Evolutionary conservation across 257 asterid species (phyloP), one percentile per base, ranked within the genome.

Genomic region (Penstemon newberryi): DNA sequence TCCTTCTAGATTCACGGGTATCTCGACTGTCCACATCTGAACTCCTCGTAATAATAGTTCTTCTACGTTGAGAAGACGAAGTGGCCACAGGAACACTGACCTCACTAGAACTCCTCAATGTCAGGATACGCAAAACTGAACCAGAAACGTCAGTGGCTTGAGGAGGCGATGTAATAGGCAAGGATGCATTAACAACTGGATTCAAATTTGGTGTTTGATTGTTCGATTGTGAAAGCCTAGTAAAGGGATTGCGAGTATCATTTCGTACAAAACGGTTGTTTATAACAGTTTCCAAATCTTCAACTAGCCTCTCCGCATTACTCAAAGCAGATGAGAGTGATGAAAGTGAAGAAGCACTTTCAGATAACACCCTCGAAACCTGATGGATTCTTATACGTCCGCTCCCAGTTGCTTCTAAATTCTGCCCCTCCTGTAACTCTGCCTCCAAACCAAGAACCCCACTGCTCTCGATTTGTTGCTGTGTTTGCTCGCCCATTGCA

Each of bases 271-370:
- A 45, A 63, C 85, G 79, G 69, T 77, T 73, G 70, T 77, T 79
- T 33, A 91, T 76, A 70, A 78, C 86, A 10, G 90, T 79, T 74
- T 87, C 96, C 61, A 92, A 81, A 71, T 85, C 93, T 73, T 84
- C 95, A 64, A 88, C 88, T 11, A 88, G 75, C 77, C 93, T 86
- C 63, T 85, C 93, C 6, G 94, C 93, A 69, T 80, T 77, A 74
- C 72, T 89, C 70, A 86, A 56, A 57, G 89, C 97, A 56, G 96
- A 84, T 6, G 96, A 86, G 33, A 25, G 33, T 25, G 33, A 25
- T 25, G 33, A 25, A 25, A 25, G 33, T 25, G 33, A 25, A 25
- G 33, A 25, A 25, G 33, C 33, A 25, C 33, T 25, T 25, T 25
- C 33, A 25, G 33, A 25, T 25, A 25, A 25, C 33, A 25, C 33